These are phyloP conservation scores for Tardiomyces depauwii DNA, from an alignment of 1,139 yeast genomes.

Conservation along the genomic window DNA sequence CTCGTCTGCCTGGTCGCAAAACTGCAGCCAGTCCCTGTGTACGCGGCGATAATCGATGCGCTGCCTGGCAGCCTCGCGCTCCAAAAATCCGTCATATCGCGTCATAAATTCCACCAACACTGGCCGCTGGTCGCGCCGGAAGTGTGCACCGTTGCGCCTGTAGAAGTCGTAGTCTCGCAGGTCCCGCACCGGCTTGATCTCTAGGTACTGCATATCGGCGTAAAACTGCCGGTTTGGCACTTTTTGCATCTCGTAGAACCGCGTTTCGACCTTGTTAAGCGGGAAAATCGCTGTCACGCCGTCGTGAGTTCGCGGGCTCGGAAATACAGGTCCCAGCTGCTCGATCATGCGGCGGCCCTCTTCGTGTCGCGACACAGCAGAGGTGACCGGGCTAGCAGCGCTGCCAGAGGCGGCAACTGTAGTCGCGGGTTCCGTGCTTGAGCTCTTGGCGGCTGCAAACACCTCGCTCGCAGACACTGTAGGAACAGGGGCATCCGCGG, in stretches of 20 bases:
- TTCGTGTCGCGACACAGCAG: not conserved
- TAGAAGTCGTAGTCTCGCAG: not conserved
- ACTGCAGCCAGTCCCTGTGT: conserved; percentile 1
- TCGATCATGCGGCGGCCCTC: not conserved
- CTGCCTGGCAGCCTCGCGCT: not conserved
- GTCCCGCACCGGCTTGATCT: not conserved
- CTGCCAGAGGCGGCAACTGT: too few relatives aligned
- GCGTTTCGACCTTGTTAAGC: not conserved
- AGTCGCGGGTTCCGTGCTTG: too few relatives aligned
- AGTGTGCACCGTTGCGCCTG: not conserved
- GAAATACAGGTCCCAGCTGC: not conserved
- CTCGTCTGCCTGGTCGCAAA: conserved; percentile 2
- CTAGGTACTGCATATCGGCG: not conserved
- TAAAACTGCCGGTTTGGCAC: not conserved
- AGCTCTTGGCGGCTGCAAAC: too few relatives aligned
- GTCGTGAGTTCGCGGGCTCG: not conserved
- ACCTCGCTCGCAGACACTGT: too few relatives aligned
- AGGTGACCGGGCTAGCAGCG: too few relatives aligned
- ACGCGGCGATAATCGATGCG: not conserved
- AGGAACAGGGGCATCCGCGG: too few relatives aligned
- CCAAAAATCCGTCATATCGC: not conserved
- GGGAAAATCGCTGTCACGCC: not conserved
- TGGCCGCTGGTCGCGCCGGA: not conserved
- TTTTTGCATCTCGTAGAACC: not conserved
- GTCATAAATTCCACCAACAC: not conserved